Percentiles rank a stretch among this genome's conserved stretches.
phyloP scores from a whole-genome alignment of 2,329 filamentous ascomycete genomes.

The Ophiostoma quercus region DNA sequence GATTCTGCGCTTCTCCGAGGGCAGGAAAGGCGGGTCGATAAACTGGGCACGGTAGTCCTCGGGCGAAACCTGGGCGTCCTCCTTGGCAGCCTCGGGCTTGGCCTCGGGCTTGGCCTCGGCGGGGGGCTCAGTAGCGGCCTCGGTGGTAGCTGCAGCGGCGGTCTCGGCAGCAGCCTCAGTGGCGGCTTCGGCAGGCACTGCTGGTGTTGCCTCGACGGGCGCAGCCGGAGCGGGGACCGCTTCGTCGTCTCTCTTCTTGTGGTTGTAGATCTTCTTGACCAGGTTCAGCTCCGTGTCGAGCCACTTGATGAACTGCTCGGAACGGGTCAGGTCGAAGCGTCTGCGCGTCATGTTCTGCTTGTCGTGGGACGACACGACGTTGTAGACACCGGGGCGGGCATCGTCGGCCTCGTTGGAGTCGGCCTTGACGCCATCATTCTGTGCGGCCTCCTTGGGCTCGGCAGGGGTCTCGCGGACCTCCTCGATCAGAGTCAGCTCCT shows the following conservation, averaged over 20 bases:
- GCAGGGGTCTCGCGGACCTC: slow-evolving; percentile 23
- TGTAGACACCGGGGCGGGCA: slow-evolving; percentile 63
- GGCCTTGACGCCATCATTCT: slow-evolving; percentile 30
- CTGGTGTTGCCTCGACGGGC: not conserved
- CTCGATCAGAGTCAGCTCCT: slow-evolving; percentile 70
- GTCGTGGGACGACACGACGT: slow-evolving; percentile 62
- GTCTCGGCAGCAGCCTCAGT: not conserved
- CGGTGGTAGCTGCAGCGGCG: not conserved
- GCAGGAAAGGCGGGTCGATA: slow-evolving; percentile 77
- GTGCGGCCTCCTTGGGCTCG: slow-evolving; percentile 30
- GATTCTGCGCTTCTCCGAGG: slow-evolving; percentile 87
- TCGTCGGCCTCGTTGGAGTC: slow-evolving; percentile 41
- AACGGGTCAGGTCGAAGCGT: slow-evolving; percentile 62
- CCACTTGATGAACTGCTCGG: slow-evolving; percentile 74
- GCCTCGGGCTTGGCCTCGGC: slow-evolving; percentile 32
- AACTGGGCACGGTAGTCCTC: slow-evolving; percentile 74
- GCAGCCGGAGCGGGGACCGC: not conserved
- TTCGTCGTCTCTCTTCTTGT: slow-evolving; percentile 29
- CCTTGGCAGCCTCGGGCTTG: slow-evolving; percentile 31
- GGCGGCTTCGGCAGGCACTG: not conserved
- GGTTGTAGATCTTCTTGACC: slow-evolving; percentile 45
- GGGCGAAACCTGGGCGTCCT: slow-evolving; percentile 29
- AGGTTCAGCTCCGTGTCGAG: slow-evolving; percentile 59
- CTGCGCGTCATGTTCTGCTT: slow-evolving; percentile 73
- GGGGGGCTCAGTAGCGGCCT: not conserved